A percentile compares a stretch with the other conserved stretches of the same genome.
phyloP scores from a whole-genome alignment of 192 early-diverging fungal species.

The Rhizophagus clarus region DNA sequence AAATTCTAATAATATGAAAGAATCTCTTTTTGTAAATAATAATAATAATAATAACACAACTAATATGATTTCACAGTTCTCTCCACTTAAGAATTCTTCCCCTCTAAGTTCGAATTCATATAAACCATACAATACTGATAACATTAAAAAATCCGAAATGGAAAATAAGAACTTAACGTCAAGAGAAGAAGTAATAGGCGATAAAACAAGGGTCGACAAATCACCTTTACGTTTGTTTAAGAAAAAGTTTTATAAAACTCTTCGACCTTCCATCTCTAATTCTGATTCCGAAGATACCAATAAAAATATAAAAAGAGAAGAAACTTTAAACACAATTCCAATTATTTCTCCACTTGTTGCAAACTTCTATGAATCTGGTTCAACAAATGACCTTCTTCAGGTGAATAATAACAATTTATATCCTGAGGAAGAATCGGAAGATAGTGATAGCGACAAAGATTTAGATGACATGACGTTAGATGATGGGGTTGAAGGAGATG shows the following conservation, averaged over 20 bases:
- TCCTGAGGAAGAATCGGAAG: neutral
- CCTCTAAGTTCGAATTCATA: neutral
- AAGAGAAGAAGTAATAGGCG: neutral
- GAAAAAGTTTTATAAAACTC: constrained; percentile 22
- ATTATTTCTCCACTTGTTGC: neutral
- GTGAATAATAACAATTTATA: neutral
- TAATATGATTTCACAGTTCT: neutral
- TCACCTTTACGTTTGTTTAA: constrained; percentile 23
- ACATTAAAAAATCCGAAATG: neutral
- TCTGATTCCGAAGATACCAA: neutral
- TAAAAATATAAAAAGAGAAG: neutral
- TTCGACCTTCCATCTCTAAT: neutral
- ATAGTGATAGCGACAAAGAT: neutral
- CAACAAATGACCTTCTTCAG: neutral
- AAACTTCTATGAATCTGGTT: neutral
- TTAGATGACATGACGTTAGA: constrained; percentile 14
- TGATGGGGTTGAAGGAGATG: constrained; percentile 15
- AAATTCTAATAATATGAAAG: neutral
- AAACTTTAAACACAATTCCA: neutral
- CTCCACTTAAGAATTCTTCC: neutral
- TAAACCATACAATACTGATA: neutral
- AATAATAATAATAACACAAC: constrained; percentile 6
- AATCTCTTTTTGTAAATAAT: constrained; percentile 5
- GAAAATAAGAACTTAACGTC: neutral
- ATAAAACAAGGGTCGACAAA: constrained; percentile 4